phyloP scores from a whole-genome alignment of 2,329 filamentous ascomycete genomes.

The Penicillium sp. region DNA sequence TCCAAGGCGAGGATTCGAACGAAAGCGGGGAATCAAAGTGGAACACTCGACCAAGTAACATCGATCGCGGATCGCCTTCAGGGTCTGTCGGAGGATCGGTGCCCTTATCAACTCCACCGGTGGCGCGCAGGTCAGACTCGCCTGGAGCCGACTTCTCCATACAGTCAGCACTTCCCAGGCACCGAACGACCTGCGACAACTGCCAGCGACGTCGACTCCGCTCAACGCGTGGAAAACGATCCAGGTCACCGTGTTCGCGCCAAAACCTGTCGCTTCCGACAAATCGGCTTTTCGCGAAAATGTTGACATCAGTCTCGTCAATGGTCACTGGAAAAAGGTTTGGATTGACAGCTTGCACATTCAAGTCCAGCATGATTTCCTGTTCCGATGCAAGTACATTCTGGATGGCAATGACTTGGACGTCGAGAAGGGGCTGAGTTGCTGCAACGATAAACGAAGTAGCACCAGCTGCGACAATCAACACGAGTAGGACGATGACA shows the following conservation, averaged over 20 bases:
- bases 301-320: conserved; percentile 79
- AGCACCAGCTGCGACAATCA: conserved; percentile 77
- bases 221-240: conserved; percentile 32
- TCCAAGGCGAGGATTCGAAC: conserved; percentile 87
- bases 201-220: conserved; percentile 35
- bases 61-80: conserved; percentile 66
- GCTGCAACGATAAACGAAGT: conserved; percentile 88
- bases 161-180: conserved; percentile 22
- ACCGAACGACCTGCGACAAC: conserved; percentile 29
- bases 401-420: conserved; percentile 73
- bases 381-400: conserved; percentile 92
- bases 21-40: conserved; percentile 81
- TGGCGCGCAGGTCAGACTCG: conserved; percentile 12
- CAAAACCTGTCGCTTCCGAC: conserved; percentile 59
- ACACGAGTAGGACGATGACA: conserved; percentile 73
- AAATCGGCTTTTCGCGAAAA: conserved; percentile 92
- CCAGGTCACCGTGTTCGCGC: conserved; percentile 32
- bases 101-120: conserved; percentile 50
- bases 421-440: conserved; percentile 77
- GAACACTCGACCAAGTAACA: conserved; percentile 85
- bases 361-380: conserved; percentile 89
- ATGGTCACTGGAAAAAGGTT: conserved; percentile 88
- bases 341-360: conserved; percentile 83
- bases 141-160: conserved; percentile 15
- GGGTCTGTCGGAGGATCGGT: conserved; percentile 59